phyloP scores from a whole-genome alignment of 2,329 filamentous ascomycete species.

The Cordyceps tenuipes region DNA sequence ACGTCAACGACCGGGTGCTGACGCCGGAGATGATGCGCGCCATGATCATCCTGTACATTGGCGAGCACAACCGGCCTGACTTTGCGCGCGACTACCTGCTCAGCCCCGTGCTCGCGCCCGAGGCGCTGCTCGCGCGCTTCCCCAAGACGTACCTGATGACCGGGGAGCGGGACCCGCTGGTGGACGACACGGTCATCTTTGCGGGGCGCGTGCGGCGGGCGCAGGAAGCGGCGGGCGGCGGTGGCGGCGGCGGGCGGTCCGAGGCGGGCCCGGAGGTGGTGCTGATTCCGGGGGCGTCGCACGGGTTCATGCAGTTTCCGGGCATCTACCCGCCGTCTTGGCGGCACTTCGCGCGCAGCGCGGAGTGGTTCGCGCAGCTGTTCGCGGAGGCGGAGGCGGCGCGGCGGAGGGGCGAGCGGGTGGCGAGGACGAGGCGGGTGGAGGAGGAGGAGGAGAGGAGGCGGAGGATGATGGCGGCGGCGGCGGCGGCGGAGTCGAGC shows the following conservation, averaged over 20 bases:
- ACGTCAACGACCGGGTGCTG: conserved; percentile 91
- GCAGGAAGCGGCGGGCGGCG: conserved; percentile 47
- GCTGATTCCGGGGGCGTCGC: conserved; percentile 79
- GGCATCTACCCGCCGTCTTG: conserved; percentile 81
- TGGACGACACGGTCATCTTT: conserved; percentile 96
- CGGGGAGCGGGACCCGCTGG: conserved; percentile 87
- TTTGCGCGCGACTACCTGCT: conserved; percentile 87
- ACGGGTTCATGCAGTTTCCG: conserved; percentile 91
- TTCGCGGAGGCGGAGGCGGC: conserved; percentile 46
- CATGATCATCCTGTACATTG: conserved; percentile 97
- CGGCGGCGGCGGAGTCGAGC: conserved; percentile 51
- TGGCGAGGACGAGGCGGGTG: conserved; percentile 6
- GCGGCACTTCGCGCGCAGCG: conserved; percentile 74
- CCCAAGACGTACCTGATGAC: conserved; percentile 93
- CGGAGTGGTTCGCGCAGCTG: conserved; percentile 72
- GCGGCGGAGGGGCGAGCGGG: conserved; percentile 14
- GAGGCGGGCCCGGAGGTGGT: conserved; percentile 54
- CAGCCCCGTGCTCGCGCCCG: conserved; percentile 82
- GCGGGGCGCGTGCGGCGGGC: conserved; percentile 80
- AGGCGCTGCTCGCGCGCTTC: conserved; percentile 73
- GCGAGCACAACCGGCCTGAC: conserved; percentile 85
- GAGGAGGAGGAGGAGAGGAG: background rate
- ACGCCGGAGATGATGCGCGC: conserved; percentile 98
- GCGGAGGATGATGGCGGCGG: conserved; percentile 26
- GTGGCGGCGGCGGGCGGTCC: conserved; percentile 24